phyloP scores from a whole-genome alignment of 2,329 filamentous ascomycete species.

The Lachnellula arida region DNA sequence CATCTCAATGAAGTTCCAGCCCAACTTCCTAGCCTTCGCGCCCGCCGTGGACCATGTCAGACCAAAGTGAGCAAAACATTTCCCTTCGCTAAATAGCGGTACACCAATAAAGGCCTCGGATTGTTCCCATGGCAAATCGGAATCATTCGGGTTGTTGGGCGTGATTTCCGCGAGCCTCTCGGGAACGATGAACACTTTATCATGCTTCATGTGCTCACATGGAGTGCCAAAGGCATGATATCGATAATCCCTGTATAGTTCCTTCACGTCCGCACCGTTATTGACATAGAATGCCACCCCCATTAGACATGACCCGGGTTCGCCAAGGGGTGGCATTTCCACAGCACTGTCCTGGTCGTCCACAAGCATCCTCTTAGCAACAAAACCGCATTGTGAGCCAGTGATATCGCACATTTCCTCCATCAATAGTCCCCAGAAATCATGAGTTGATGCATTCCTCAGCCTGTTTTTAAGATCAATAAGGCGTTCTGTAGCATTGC shows the following conservation, averaged over 20 bases:
- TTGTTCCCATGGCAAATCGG: constrained; percentile 47
- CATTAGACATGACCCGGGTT: constrained; percentile 58
- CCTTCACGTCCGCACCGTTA: constrained; percentile 48
- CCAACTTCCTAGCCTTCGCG: constrained; percentile 48
- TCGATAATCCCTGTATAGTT: constrained; percentile 55
- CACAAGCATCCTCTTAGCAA: constrained; percentile 58
- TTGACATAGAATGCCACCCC: constrained; percentile 63
- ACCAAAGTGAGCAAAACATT: constrained; percentile 67
- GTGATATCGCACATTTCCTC: constrained; percentile 59
- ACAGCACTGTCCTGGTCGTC: constrained; percentile 54
- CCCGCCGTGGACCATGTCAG: constrained; percentile 65
- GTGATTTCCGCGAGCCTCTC: constrained; percentile 55
- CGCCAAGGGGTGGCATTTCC: constrained; percentile 56
- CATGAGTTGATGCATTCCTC: constrained; percentile 46
- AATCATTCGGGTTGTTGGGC: constrained; percentile 52
- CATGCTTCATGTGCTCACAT: constrained; percentile 65
- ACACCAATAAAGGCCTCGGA: constrained; percentile 64
- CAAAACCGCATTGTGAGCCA: constrained; percentile 63
- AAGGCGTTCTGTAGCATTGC: constrained; percentile 55
- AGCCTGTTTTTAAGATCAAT: constrained; percentile 55
- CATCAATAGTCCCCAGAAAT: constrained; percentile 61
- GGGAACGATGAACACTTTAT: constrained; percentile 65
- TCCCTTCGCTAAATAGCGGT: constrained; percentile 59
- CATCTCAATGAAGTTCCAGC: constrained; percentile 65
- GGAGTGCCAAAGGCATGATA: constrained; percentile 60